Evolutionary conservation across 306 rosid genomes (phyloP).

Genomic region (Castanea sativa): DNA sequence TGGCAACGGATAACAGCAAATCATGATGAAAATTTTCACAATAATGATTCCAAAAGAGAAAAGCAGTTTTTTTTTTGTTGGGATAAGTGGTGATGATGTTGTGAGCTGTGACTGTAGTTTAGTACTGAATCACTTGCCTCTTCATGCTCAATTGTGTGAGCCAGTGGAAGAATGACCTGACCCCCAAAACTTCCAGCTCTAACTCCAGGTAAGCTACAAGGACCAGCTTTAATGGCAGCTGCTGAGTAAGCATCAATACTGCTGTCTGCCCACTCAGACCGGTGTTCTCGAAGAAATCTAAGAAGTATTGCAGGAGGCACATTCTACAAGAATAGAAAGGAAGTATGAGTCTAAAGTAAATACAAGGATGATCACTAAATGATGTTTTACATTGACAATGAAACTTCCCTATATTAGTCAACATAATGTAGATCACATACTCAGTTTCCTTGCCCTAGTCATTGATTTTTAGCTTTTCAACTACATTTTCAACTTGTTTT

Average conservation of each 20-base stretch:
- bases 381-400: background rate
- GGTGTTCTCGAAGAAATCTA: conserved; percentile 88
- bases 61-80: background rate
- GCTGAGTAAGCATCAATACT: conserved; percentile 96
- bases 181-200: conserved; percentile 81
- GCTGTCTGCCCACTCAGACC: conserved; percentile 99
- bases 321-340: conserved; percentile 48
- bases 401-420: background rate
- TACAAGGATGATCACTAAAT: background rate
- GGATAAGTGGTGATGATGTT: too few species aligned
- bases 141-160: conserved; percentile 92
- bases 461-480: background rate
- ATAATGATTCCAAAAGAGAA: background rate
- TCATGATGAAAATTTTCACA: background rate
- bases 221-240: conserved; percentile 86
- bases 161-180: conserved; percentile 95
- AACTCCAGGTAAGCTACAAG: conserved; percentile 69
- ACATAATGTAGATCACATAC: background rate
- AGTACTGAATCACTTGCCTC: conserved; percentile 63
- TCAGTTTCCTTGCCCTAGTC: background rate
- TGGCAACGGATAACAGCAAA: background rate
- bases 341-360: conserved; percentile 1
- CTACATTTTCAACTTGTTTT: background rate
- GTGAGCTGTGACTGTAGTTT: background rate
- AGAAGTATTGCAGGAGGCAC: conserved; percentile 96